Base-by-base conservation (phyloP, 495 filamentous ascomycete genomes). In the Saxophila tyrrhenica region DNA sequence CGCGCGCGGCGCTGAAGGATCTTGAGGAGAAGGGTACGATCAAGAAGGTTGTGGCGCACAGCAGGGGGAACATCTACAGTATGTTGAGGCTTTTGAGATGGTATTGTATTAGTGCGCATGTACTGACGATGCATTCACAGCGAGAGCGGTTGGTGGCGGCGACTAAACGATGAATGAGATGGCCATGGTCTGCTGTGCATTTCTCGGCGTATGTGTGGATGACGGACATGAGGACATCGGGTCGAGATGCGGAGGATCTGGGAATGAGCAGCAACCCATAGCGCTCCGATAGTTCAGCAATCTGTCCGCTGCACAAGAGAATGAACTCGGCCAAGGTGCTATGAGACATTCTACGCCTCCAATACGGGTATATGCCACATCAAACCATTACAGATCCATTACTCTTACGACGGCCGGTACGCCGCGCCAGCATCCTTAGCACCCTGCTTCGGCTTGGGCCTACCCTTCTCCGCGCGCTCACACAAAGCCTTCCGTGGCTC, bases 1-100 rank as follows among this genome's bases (percentile, higher is more conserved):
- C 94, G 61, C 82, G 94, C 67, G 75, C 78, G 72, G 89, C 87
- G 72, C 78, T 99, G 55, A 81, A 78, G 67, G 94, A 99, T 72
- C 77, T 99, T 59, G 92, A 99, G 82, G 89, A 89, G 78, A 91
- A 89, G 81, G 94, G 94, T 44, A 78, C 84, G 75, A 97, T 99
- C 77, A 96, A 94, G 83, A 94, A 94, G 79, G 81, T 99, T 64
- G 90, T 97, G 55, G 82, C 82, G 55, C 94, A 99, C 81, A 89
- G 83, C 77, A 91, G 87, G 80, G 81, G 95, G 80, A 88, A 81
- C 77, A 91, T 99, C 78, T 99, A 97, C 85, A 99, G 92, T 89
- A 80, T 62, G 86, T 81, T 44, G 5, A 9, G 45, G 23, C 23
- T 23, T 16, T 22, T 13, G 43, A 48, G 22, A 15, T 25, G 7